These are phyloP conservation scores for Nannizzia gypsea DNA, from an alignment of 2,329 filamentous ascomycete genomes.

Conservation along the genomic window DNA sequence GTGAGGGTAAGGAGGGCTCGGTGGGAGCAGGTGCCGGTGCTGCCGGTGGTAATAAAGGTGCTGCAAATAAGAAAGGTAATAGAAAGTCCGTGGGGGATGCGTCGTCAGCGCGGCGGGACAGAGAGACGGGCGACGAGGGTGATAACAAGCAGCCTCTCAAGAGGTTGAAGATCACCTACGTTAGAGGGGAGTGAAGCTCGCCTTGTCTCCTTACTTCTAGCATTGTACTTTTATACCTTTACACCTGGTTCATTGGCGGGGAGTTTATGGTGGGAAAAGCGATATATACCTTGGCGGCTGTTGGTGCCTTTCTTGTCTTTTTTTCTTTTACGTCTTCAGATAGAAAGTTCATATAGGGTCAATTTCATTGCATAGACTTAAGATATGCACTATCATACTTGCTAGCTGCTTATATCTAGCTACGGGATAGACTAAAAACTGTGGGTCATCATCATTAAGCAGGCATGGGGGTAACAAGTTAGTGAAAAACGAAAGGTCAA, in stretches of 20 bases:
- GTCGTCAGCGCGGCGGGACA: conserved; percentile 10
- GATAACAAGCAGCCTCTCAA: conserved; percentile 30
- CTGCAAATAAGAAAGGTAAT: conserved; percentile 32
- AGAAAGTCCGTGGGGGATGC: conserved; percentile 23
- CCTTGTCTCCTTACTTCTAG: too few species aligned
- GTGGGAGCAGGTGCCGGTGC: too few species aligned
- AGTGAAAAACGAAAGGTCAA: not conserved
- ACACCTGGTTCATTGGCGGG: not conserved
- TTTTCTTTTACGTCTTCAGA: not conserved
- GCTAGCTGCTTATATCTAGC: not conserved
- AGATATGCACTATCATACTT: not conserved
- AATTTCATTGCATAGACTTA: not conserved
- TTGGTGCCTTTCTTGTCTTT: not conserved
- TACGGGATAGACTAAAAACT: not conserved
- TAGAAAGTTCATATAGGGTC: not conserved
- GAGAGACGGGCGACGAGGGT: conserved; percentile 26
- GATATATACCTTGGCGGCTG: not conserved
- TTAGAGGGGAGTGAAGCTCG: conserved; percentile 21
- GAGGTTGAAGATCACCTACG: conserved; percentile 37
- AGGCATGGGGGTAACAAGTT: not conserved
- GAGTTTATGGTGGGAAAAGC: not conserved
- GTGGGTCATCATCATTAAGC: not conserved
- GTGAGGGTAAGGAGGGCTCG: conserved; percentile 13
- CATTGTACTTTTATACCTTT: not conserved
- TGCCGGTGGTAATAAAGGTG: conserved; percentile 24